Evolutionary conservation across 192 early-diverging fungal genomes (phyloP).

Genomic region (Radiomyces spectabilis): DNA sequence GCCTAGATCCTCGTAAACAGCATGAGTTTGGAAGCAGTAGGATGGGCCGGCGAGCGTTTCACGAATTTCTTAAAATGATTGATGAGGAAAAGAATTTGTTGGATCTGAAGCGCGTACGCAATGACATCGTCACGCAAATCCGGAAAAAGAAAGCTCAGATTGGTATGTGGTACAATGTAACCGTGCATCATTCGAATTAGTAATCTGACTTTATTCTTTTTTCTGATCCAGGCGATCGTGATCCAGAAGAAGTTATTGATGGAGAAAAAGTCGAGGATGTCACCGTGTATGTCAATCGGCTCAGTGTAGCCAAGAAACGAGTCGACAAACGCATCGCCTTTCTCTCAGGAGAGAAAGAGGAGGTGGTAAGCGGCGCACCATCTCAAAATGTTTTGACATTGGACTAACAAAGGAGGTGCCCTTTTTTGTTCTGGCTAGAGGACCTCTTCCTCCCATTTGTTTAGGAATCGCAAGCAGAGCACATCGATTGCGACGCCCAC

Average conservation of each 20-base stretch:
- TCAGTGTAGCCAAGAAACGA: slow-evolving; percentile 62
- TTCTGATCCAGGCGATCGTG: slow-evolving; percentile 46
- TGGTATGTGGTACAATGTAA: slow-evolving; percentile 24
- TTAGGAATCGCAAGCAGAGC: slow-evolving; percentile 11
- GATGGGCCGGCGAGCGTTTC: slow-evolving; percentile 42
- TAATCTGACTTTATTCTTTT: background rate
- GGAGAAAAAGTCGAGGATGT: slow-evolving; percentile 70
- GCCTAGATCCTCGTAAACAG: too few relatives aligned
- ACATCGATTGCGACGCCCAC: background rate
- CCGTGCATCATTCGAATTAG: background rate
- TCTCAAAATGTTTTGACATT: too few relatives aligned
- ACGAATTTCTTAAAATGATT: slow-evolving; percentile 69
- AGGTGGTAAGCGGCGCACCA: slow-evolving; percentile 26
- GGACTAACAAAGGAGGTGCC: background rate
- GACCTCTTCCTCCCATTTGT: slow-evolving; percentile 9
- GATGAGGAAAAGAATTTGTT: slow-evolving; percentile 52
- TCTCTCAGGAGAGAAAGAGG: slow-evolving; percentile 39
- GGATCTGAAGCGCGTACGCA: slow-evolving; percentile 57
- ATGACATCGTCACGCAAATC: slow-evolving; percentile 69
- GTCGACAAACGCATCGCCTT: slow-evolving; percentile 65
- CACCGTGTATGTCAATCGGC: slow-evolving; percentile 64
- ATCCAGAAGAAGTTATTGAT: slow-evolving; percentile 71
- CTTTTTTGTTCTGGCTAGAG: background rate
- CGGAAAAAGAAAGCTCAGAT: slow-evolving; percentile 52
- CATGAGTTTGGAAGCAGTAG: slow-evolving; percentile 7